A percentile compares a stretch with the other conserved stretches of the same genome.
Conservation (phyloP, 2,329 filamentous ascomycete genomes). For the Trichoderma koningiopsis region DNA sequence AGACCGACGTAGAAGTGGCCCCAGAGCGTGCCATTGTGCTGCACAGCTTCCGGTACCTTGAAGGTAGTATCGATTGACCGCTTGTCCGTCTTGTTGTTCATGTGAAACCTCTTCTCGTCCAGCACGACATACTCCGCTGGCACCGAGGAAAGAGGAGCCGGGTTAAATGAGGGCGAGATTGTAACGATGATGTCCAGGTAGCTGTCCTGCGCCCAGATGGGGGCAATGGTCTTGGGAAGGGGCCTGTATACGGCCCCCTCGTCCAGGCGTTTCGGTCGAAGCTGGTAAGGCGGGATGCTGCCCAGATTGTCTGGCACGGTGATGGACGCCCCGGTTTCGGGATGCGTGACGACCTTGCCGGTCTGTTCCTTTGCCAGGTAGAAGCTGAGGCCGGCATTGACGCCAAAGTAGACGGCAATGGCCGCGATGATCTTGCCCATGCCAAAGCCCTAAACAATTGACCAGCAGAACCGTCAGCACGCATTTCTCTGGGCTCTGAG, state of each 20-base stretch:
- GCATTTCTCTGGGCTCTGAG: neutral
- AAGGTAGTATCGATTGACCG: constrained; percentile 78
- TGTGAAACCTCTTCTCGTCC: constrained; percentile 75
- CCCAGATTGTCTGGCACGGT: constrained; percentile 56
- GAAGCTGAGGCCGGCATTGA: constrained; percentile 61
- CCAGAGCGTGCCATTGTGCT: constrained; percentile 92
- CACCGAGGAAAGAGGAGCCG: constrained; percentile 66
- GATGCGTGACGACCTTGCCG: constrained; percentile 52
- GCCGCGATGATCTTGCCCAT: constrained; percentile 54
- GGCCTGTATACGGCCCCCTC: constrained; percentile 64
- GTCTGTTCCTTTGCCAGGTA: constrained; percentile 52
- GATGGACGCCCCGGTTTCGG: constrained; percentile 53
- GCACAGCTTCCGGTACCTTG: constrained; percentile 73
- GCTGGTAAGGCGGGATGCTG: constrained; percentile 64
- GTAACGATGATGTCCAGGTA: constrained; percentile 82
- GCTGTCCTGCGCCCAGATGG: constrained; percentile 83
- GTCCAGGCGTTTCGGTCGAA: constrained; percentile 63
- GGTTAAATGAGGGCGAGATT: constrained; percentile 72
- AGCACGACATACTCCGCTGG: constrained; percentile 72
- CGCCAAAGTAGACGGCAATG: constrained; percentile 58
- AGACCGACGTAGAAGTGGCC: constrained; percentile 90
- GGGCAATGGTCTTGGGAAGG: constrained; percentile 72
- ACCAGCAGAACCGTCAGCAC: neutral
- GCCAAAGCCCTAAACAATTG: constrained; percentile 38
- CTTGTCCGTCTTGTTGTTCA: constrained; percentile 78